Evolutionary conservation across 2,329 filamentous ascomycete genomes (phyloP).

Genomic region (Cadophora luteo-olivacea): DNA sequence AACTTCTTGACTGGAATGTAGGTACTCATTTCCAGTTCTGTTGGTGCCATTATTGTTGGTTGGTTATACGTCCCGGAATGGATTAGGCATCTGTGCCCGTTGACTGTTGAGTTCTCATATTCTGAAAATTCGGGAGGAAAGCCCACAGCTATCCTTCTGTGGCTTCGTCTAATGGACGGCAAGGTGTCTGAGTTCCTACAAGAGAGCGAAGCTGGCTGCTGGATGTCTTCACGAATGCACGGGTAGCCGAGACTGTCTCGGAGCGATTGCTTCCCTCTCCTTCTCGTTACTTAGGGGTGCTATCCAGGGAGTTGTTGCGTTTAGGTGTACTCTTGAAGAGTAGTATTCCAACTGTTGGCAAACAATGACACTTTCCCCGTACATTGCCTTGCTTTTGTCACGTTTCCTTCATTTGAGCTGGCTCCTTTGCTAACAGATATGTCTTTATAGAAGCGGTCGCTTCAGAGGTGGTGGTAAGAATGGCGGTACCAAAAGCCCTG

Average conservation of each 20-base stretch:
- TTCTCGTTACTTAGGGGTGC: background rate
- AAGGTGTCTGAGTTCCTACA: background rate
- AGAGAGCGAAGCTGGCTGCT: background rate
- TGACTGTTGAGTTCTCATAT: background rate
- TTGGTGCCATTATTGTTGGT: background rate
- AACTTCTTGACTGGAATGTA: constrained; percentile 47
- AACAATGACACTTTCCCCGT: background rate
- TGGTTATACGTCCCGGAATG: constrained; percentile 8
- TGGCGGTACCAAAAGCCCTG: constrained; percentile 59
- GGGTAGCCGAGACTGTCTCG: constrained; percentile 4
- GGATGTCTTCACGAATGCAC: background rate
- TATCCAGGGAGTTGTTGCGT: background rate
- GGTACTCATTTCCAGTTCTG: constrained; percentile 33
- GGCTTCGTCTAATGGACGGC: background rate
- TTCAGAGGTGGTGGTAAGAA: constrained; percentile 62
- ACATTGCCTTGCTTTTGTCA: background rate
- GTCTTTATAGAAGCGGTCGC: constrained; percentile 58
- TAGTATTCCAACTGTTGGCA: background rate
- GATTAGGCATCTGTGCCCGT: background rate
- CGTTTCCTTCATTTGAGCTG: background rate
- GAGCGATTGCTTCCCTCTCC: background rate
- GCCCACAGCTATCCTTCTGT: background rate
- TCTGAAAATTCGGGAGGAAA: background rate
- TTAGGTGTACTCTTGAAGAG: background rate
- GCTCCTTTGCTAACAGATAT: constrained; percentile 37